Evolutionary conservation across 2,329 filamentous ascomycete genomes (phyloP), one percentile per base, ranked within the genome.

Genomic region (Keithomyces neogunnii): DNA sequence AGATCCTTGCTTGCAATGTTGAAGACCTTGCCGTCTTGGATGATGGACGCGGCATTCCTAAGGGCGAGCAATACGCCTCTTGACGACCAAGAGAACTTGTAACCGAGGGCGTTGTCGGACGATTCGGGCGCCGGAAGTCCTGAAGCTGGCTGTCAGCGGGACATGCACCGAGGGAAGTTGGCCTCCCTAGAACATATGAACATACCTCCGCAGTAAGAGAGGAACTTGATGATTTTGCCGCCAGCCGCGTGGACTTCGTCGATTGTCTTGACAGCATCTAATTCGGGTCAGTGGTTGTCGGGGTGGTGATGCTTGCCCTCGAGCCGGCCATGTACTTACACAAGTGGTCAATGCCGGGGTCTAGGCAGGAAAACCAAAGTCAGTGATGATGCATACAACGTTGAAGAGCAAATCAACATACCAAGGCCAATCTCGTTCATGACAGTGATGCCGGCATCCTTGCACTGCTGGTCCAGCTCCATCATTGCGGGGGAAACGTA

Each of bases 401-500:
- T 35, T 28, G 29, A 38, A 36, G 31, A 38, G 38, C 30, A 30
- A 30, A 47, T 31, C 32, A 28, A 28, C 47, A 46, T 48, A 63
- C 73, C 70, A 54, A 87, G 65, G 56, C 89, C 89, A 65, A 95
- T 95, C 80, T 97, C 92, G 73, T 97, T 96, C 87, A 96, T 91
- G 66, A 96, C 91, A 9, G 89, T 95, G 66, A 96, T 96, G 55
- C 90, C 91, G 19, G 92, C 92, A 56, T 86, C 87, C 78, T 96
- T 95, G 68, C 80, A 83, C 61, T 86, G 75, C 62, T 84, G 76
- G 63, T 96, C 86, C 48, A 97, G 82, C 75, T 91, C 92, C 73
- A 85, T 71, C 90, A 96, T 96, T 58, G 89, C 88, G 3, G 89
- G 89, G 4, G 88, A 95, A 59, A 96, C 88, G 66, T 97, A 97